Evolutionary conservation across 176 grass and related monocot genomes (phyloP).

Genomic region (Coix lacrymajobi): DNA sequence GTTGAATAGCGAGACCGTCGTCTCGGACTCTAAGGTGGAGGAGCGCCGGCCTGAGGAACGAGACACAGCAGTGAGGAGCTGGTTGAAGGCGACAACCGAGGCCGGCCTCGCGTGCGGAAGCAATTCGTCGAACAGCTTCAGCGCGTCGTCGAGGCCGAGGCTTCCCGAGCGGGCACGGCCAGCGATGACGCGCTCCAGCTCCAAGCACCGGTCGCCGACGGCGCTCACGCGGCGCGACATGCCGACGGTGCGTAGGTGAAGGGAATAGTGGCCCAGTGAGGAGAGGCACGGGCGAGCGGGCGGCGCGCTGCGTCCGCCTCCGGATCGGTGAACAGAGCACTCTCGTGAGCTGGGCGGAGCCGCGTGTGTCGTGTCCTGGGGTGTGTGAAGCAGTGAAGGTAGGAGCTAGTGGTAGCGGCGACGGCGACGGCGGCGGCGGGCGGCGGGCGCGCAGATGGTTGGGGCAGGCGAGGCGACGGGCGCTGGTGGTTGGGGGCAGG

Average conservation of each 20-base stretch:
- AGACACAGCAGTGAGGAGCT: background rate
- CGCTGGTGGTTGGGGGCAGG: too few relatives aligned
- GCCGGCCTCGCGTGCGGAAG: background rate
- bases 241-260: background rate
- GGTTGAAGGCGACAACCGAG: background rate
- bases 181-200: background rate
- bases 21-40: background rate
- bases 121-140: conserved; percentile 6
- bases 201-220: background rate
- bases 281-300: too few relatives aligned
- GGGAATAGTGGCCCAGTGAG: too few relatives aligned
- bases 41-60: too few relatives aligned
- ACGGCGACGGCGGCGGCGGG: too few relatives aligned
- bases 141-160: background rate
- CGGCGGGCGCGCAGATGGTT: too few relatives aligned
- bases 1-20: background rate
- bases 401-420: too few relatives aligned
- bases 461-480: too few relatives aligned
- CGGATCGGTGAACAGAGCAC: background rate
- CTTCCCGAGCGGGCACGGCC: background rate
- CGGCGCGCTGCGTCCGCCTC: background rate
- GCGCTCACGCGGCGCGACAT: background rate
- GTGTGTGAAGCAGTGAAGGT: too few relatives aligned
- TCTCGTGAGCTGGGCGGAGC: too few relatives aligned
- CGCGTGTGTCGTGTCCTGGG: too few relatives aligned